Percentiles rank a stretch among this genome's conserved stretches.
These are phyloP conservation scores for Debaryomyces udenii DNA, from an alignment of 1,139 yeast genomes.

Conservation along the genomic window DNA sequence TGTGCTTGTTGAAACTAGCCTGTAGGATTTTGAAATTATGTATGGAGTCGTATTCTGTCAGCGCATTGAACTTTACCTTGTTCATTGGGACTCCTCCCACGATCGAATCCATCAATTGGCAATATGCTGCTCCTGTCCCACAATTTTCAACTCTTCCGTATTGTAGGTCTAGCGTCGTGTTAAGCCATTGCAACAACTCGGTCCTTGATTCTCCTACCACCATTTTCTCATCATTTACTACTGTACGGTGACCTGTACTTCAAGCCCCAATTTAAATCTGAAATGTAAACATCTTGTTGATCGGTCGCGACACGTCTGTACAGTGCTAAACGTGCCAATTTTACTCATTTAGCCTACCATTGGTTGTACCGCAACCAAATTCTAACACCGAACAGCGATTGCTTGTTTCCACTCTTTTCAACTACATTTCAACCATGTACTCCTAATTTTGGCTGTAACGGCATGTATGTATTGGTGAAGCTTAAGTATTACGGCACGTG, in stretches of 20 bases:
- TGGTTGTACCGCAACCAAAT: too few species aligned
- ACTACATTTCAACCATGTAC: too few species aligned
- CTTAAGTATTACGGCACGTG: too few species aligned
- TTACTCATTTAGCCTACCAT: too few species aligned
- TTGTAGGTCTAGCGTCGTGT: slow-evolving; percentile 63
- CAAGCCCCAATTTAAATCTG: neutral
- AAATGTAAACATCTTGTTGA: slow-evolving; percentile 5
- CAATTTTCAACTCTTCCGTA: slow-evolving; percentile 87
- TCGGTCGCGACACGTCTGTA: slow-evolving; percentile 9
- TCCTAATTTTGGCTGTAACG: too few species aligned
- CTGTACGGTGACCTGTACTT: neutral
- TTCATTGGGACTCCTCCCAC: slow-evolving; percentile 79
- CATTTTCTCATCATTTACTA: slow-evolving; percentile 13
- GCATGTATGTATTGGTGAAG: too few species aligned
- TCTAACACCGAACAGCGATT: too few species aligned
- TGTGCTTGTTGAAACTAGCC: slow-evolving; percentile 69
- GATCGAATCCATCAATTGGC: slow-evolving; percentile 87
- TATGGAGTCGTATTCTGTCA: slow-evolving; percentile 73
- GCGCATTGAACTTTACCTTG: slow-evolving; percentile 68
- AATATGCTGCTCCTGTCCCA: slow-evolving; percentile 94
- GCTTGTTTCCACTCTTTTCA: too few species aligned
- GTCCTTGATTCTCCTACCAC: slow-evolving; percentile 73
- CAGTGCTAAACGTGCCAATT: too few species aligned
- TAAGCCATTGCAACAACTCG: slow-evolving; percentile 85
- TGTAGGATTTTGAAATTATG: slow-evolving; percentile 86